Conservation (phyloP, 108 stramenopile species). For the Cyclotella choctawhatcheeana region DNA sequence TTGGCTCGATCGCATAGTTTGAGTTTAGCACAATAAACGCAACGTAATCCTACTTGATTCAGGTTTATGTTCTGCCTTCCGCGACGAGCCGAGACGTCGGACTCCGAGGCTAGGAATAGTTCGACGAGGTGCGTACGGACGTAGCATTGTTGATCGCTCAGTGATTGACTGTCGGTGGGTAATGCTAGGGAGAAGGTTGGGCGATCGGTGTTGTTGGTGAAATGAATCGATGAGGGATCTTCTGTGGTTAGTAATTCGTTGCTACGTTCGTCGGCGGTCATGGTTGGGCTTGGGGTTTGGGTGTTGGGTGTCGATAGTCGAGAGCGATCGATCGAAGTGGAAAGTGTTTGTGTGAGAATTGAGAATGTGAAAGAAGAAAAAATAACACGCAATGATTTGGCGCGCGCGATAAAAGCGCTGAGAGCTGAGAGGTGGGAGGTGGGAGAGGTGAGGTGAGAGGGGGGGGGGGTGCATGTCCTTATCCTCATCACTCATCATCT, state of each 20-base stretch:
- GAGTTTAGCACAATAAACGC: conserved; percentile 82
- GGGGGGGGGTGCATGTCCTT: not conserved
- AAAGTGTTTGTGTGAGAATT: too few species aligned
- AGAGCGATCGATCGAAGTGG: too few species aligned
- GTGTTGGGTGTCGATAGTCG: too few species aligned
- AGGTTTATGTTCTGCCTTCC: conserved; percentile 81
- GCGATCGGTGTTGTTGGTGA: conserved; percentile 47
- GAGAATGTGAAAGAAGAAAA: conserved; percentile 82
- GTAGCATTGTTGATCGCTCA: conserved; percentile 88
- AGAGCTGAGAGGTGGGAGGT: conserved; percentile 20
- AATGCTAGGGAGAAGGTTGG: conserved; percentile 67
- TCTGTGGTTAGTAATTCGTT: conserved; percentile 20
- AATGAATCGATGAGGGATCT: conserved; percentile 35
- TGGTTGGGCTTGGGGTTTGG: conserved; percentile 14
- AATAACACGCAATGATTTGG: conserved; percentile 79
- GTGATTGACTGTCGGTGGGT: conserved; percentile 70
- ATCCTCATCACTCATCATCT: too few species aligned
- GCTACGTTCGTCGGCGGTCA: conserved; percentile 34
- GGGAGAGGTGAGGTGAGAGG: not conserved
- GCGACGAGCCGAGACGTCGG: conserved; percentile 82
- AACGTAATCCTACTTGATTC: conserved; percentile 87
- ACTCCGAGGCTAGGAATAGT: conserved; percentile 75
- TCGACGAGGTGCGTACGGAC: conserved; percentile 87
- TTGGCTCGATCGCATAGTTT: conserved; percentile 83
- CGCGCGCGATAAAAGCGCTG: conserved; percentile 3